These are phyloP conservation scores for Blastobotrys aristatus DNA, from an alignment of 1,139 yeast species.

Conservation along the genomic window DNA sequence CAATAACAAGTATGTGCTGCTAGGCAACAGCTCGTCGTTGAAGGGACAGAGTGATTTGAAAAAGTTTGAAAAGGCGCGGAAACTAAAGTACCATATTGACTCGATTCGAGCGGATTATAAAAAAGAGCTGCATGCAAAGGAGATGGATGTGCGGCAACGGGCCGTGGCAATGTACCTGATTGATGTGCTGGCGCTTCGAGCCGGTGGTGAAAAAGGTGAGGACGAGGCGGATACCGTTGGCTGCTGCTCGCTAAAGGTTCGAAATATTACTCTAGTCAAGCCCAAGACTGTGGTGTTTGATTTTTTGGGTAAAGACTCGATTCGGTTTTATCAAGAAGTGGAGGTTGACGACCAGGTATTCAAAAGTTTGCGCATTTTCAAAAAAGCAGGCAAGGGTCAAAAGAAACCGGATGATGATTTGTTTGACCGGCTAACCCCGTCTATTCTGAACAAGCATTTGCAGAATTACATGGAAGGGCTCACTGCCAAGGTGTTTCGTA, in stretches of 20 bases:
- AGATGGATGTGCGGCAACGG: slow-evolving; percentile 84
- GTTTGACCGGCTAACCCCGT: slow-evolving; percentile 85
- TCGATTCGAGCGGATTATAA: slow-evolving; percentile 72
- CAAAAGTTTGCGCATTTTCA: slow-evolving; percentile 80
- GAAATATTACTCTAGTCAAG: slow-evolving; percentile 80
- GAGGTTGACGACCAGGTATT: slow-evolving; percentile 87
- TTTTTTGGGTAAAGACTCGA: slow-evolving; percentile 93
- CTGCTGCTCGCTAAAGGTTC: slow-evolving; percentile 88
- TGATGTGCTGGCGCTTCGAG: slow-evolving; percentile 94
- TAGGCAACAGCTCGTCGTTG: slow-evolving; percentile 86
- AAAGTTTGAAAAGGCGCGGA: slow-evolving; percentile 90
- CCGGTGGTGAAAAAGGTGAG: slow-evolving; percentile 96
- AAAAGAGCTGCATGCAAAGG: slow-evolving; percentile 60
- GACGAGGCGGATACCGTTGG: slow-evolving; percentile 99
- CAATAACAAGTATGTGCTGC: slow-evolving; percentile 77
- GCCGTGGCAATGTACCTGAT: slow-evolving; percentile 93
- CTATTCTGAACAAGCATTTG: slow-evolving; percentile 75
- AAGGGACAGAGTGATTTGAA: slow-evolving; percentile 89
- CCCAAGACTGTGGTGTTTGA: slow-evolving; percentile 89
- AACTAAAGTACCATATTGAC: slow-evolving; percentile 67
- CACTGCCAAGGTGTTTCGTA: slow-evolving; percentile 96
- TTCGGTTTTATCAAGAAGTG: slow-evolving; percentile 86
- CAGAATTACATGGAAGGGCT: slow-evolving; percentile 89
- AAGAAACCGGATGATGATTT: slow-evolving; percentile 88
- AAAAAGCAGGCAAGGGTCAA: slow-evolving; percentile 74